Base-by-base conservation (phyloP, 179 eudicot genomes). In the Sideroxylon spinosum region DNA sequence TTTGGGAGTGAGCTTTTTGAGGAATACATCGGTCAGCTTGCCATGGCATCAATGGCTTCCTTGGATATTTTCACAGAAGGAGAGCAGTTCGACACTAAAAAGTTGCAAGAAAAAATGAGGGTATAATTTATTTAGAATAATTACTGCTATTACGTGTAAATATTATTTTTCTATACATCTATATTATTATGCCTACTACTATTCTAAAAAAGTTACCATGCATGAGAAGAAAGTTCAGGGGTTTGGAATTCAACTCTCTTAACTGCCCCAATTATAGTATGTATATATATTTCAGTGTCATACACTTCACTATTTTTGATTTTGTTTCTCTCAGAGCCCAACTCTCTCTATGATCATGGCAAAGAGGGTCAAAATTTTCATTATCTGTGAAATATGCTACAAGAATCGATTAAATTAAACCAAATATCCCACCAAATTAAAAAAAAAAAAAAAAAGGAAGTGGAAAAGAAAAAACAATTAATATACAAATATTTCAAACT, bases 1-100 rank as follows among this genome's bases (percentile, higher is more conserved):
- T 96, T 96, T 86, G 99, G 99, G 83, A 96, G 99, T 87, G 99
- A 96, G 86, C 94, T 94, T 81, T 96, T 96, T 84, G 99, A 96
- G 87, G 99, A 92, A 73, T 94, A 96, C 79, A 94, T 96, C 82
- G 99, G 99, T 66, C 93, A 96, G 85, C 94, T 92, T 73, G 99
- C 99, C 82, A 92, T 96, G 98, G 98, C 99, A 81, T 96, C 99
- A 76, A 94, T 96, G 96, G 99, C 97, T 78, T 96, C 99, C 20
- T 80, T 92, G 87, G 98, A 96, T 88, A 82, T 94, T 68, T 89
- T 83, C 84, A 79, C 91, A 48, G 98, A 94, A 73, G 91, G 93
- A 60, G 98, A 96, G 81, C 92, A 91, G 76, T 72, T 91, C 79
- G 97, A 94, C 86, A 75, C 93, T 71, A 90, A 85, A 81, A 96